Evolutionary conservation across 2,329 filamentous ascomycete genomes (phyloP).

Genomic region (Leptosphaerulina australis): DNA sequence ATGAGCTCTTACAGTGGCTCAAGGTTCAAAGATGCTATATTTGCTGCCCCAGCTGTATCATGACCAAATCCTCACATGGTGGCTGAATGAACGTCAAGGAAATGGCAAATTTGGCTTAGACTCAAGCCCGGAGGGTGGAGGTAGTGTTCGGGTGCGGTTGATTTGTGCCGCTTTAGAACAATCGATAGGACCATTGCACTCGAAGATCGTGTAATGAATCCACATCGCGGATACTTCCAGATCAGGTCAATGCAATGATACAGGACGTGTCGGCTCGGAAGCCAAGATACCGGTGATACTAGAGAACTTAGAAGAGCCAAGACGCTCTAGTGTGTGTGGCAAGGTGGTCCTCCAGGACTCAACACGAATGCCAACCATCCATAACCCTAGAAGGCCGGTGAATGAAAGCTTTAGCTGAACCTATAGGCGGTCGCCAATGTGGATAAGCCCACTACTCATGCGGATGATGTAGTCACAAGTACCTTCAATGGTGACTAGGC

Average conservation of each 20-base stretch:
- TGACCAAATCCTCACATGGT: neutral
- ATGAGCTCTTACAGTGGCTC: neutral
- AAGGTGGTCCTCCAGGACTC: constrained; percentile 2
- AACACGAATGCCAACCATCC: constrained; percentile 1
- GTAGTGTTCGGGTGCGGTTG: neutral
- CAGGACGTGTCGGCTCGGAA: too few species aligned
- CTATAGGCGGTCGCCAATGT: neutral
- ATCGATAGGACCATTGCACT: neutral
- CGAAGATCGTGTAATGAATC: neutral
- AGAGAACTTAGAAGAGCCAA: too few species aligned
- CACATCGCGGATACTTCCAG: constrained; percentile 1
- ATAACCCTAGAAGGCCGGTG: constrained; percentile 1
- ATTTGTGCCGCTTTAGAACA: neutral
- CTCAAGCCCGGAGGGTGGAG: neutral
- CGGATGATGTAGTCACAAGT: neutral
- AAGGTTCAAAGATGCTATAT: neutral
- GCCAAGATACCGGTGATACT: too few species aligned
- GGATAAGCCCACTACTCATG: neutral
- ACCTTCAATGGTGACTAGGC: neutral
- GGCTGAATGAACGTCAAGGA: constrained; percentile 1
- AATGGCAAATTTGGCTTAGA: neutral
- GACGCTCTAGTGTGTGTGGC: too few species aligned
- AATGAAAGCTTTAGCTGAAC: neutral
- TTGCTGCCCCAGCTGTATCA: constrained; percentile 1
- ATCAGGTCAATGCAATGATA: neutral